Conservation (phyloP, 208 protist species). For the Crithidia acanthocephali region DNA sequence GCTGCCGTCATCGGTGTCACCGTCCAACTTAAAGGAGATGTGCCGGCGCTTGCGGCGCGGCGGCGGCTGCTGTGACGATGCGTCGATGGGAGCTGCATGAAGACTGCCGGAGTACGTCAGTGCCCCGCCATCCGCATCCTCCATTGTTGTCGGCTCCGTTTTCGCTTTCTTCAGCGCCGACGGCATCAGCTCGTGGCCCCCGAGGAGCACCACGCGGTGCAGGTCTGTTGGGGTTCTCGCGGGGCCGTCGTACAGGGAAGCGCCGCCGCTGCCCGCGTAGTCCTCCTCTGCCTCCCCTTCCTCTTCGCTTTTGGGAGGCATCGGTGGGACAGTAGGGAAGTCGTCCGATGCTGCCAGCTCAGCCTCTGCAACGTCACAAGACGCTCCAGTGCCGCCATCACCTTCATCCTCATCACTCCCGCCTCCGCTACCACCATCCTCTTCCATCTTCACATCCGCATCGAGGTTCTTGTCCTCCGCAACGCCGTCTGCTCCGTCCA, state of each 20-base stretch:
- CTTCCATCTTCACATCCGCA: neutral
- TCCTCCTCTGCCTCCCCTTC: neutral
- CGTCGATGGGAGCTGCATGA: neutral
- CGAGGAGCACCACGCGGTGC: neutral
- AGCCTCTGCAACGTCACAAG: neutral
- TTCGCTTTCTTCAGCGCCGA: slow-evolving; percentile 6
- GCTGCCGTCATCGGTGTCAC: slow-evolving; percentile 4
- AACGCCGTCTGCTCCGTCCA: neutral
- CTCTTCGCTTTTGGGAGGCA: neutral
- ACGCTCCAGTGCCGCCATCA: neutral
- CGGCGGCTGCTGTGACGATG: neutral
- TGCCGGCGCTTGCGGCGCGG: slow-evolving; percentile 15
- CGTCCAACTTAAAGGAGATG: slow-evolving; percentile 34
- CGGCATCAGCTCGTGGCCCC: neutral
- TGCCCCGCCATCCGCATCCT: neutral
- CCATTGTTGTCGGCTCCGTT: neutral
- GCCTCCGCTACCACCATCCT: too few relatives aligned
- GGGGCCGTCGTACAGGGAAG: neutral
- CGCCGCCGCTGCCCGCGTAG: neutral
- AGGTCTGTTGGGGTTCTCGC: neutral
- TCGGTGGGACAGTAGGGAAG: neutral
- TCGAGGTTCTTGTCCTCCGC: neutral
- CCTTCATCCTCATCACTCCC: neutral
- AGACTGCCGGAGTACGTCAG: neutral
- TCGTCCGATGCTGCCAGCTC: neutral